These are phyloP conservation scores for Gossypium aridum DNA, from an alignment of 441 rosid genomes.

Conservation along the genomic window DNA sequence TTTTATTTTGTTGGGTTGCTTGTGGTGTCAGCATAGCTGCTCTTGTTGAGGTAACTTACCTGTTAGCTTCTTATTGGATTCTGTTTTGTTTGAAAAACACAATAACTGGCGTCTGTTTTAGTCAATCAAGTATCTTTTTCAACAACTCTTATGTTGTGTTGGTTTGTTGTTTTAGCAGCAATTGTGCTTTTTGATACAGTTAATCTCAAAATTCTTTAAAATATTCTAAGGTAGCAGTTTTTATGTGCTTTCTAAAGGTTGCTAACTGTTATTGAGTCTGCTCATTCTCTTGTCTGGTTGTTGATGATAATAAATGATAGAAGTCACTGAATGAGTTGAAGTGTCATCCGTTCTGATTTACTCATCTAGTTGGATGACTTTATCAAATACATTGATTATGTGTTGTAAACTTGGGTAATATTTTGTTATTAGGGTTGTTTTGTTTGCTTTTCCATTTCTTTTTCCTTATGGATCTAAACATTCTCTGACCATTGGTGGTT, in stretches of 20 bases:
- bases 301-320: background rate
- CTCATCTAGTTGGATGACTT: background rate
- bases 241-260: background rate
- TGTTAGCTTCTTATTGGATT: conserved; percentile 5
- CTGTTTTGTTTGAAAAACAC: background rate
- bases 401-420: background rate
- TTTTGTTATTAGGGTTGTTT: background rate
- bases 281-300: background rate
- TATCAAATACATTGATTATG: background rate
- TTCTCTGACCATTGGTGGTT: conserved; percentile 13
- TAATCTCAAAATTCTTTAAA: background rate
- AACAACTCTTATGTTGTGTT: background rate
- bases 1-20: conserved; percentile 84
- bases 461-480: background rate
- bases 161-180: conserved; percentile 3
- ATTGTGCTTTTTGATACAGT: background rate
- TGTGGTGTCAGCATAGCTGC: conserved; percentile 89
- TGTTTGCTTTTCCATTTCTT: background rate
- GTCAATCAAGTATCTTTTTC: background rate
- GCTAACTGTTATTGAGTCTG: background rate
- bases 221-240: background rate
- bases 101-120: background rate
- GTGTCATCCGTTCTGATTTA: background rate
- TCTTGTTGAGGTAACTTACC: conserved; percentile 73
- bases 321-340: background rate